These are phyloP conservation scores for Chalciporus sphaerocephalus DNA, from an alignment of 768 basidiomycete genomes.

Conservation along the genomic window DNA sequence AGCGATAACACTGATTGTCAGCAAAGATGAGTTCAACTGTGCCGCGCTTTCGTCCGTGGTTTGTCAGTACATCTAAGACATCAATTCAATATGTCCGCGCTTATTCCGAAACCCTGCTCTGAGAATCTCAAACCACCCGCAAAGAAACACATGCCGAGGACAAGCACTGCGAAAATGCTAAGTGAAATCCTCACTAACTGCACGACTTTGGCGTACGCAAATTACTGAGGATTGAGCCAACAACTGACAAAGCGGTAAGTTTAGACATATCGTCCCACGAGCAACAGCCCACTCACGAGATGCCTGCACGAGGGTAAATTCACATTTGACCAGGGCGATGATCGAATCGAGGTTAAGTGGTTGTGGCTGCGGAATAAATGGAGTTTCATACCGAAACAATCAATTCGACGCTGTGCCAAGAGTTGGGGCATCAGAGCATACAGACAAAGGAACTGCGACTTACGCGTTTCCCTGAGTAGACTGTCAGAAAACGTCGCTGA, in stretches of 20 bases:
- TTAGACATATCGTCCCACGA: not conserved
- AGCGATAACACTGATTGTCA: slow-evolving; percentile 74
- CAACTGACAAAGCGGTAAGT: slow-evolving; percentile 42
- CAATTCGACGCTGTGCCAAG: slow-evolving; percentile 42
- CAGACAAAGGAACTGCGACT: slow-evolving; percentile 1
- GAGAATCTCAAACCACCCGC: slow-evolving; percentile 74
- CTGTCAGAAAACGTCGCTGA: not conserved
- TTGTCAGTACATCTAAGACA: not conserved
- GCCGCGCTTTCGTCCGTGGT: slow-evolving; percentile 50
- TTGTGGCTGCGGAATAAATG: not conserved
- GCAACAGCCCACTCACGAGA: slow-evolving; percentile 47
- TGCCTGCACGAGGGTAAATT: slow-evolving; percentile 76
- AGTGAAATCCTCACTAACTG: not conserved
- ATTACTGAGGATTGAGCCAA: slow-evolving; percentile 82
- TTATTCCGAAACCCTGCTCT: slow-evolving; percentile 72
- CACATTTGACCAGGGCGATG: slow-evolving; percentile 77
- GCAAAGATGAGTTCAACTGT: slow-evolving; percentile 67
- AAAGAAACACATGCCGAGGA: slow-evolving; percentile 82
- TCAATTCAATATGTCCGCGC: slow-evolving; percentile 38
- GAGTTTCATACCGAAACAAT: slow-evolving; percentile 57
- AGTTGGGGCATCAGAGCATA: not conserved
- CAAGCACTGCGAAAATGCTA: slow-evolving; percentile 51
- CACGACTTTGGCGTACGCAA: slow-evolving; percentile 39
- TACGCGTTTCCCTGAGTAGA: slow-evolving; percentile 29
- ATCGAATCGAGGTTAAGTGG: slow-evolving; percentile 42